phyloP scores from a whole-genome alignment of 169 alveolate genomes.

The Plasmodium knowlesi region DNA sequence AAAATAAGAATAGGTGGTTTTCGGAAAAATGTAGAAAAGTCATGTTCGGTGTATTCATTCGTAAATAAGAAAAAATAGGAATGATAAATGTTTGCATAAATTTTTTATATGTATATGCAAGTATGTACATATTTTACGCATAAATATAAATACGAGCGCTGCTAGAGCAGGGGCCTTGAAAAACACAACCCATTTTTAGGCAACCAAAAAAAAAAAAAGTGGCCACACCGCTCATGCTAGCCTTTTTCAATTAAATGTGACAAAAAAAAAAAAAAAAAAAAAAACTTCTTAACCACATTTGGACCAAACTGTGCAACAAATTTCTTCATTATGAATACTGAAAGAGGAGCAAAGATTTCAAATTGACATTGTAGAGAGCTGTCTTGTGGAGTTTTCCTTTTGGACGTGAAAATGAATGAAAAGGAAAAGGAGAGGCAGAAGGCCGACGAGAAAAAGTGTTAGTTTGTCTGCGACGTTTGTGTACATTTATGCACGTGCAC shows the following conservation, averaged over 20 bases:
- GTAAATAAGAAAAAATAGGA: neutral
- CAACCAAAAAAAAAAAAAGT: neutral
- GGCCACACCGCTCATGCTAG: neutral
- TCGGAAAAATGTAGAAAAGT: neutral
- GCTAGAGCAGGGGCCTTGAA: neutral
- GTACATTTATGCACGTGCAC: neutral
- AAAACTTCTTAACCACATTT: neutral
- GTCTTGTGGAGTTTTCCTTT: conserved; percentile 3
- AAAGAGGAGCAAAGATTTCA: neutral
- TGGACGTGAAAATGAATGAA: conserved; percentile 17
- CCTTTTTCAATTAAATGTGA: neutral
- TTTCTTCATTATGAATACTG: neutral
- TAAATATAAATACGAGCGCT: neutral
- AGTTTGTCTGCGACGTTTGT: neutral
- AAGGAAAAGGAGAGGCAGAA: conserved; percentile 13
- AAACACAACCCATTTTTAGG: neutral
- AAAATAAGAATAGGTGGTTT: neutral
- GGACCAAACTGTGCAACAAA: neutral
- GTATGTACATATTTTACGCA: neutral
- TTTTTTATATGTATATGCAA: neutral
- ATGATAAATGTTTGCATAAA: neutral
- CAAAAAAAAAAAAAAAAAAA: neutral
- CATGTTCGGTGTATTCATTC: neutral
- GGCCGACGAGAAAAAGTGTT: conserved; percentile 17
- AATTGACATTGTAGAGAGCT: neutral